Evolutionary conservation across 805 yeast species (phyloP), one percentile per base, ranked within the genome.

Genomic region (Candida adriatica): DNA sequence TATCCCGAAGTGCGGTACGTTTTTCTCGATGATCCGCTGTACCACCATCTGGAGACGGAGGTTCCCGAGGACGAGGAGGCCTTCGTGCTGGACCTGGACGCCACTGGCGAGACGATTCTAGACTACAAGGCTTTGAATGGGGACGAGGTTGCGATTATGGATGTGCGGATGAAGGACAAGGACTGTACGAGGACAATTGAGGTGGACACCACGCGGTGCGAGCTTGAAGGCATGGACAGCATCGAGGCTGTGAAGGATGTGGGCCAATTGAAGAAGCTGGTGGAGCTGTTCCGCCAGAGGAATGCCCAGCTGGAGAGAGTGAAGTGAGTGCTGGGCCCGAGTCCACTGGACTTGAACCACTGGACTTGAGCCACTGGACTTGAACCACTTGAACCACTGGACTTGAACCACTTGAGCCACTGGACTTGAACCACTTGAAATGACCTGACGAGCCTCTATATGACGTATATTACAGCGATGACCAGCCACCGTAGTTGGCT

Each of bases 1-100:
- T 52, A 51, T 18, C 57, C 57, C 2, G 51, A 51, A 16, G 42
- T 52, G 13, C 39, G 40, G 4, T 52, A 51, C 30, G 39, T 49
- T 6, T 52, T 52, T 29, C 27, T 35, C 15, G 57, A 51, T 27
- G 57, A 52, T 24, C 45, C 42, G 0, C 26, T 42, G 6, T 47
- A 47, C 28, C 31, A 30, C 16, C 20, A 33, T 4, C 10, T 43
- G 6, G 48, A 45, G n/a, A 18, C 33, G 3, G 24, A 16, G 1
- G 20, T 26, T 1, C 31, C 21, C 1, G 43, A 41, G 4, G 44
- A 39, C 8, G 48, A 45, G 18, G 52, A 49, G 18, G 46, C 46
- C 3, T 34, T 52, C 6, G 22, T 52, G 1, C 14, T 52, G 5
- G 53, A 49, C 13, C 23, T 51, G 20, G 49, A 49, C 24, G 33